Conservation (phyloP, 2,329 filamentous ascomycete genomes). For the Alternaria viburni region DNA sequence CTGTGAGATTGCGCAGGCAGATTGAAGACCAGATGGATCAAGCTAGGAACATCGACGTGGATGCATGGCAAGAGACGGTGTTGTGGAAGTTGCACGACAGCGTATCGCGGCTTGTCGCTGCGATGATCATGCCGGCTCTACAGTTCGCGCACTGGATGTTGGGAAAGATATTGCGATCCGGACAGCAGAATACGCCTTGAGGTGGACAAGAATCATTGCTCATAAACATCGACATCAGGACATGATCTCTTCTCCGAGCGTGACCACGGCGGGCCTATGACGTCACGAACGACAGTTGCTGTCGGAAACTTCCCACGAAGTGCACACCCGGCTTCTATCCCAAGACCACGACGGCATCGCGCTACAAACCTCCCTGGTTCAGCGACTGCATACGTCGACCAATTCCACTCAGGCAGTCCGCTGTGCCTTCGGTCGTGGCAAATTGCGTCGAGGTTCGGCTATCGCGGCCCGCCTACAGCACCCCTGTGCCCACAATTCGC, state of each 20-base stretch:
- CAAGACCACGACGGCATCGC: not conserved
- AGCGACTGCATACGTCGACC: not conserved
- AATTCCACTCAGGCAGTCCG: not conserved
- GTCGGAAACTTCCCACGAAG: accelerated
- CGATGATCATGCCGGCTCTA: conserved; percentile 40
- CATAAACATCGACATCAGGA: not conserved
- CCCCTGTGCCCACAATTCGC: not conserved
- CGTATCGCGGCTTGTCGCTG: conserved; percentile 34
- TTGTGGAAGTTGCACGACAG: conserved; percentile 43
- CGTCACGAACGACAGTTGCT: not conserved
- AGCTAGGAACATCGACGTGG: conserved; percentile 34
- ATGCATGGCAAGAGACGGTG: conserved; percentile 38
- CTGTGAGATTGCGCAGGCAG: conserved; percentile 34
- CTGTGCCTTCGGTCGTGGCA: not conserved
- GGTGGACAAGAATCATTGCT: not conserved
- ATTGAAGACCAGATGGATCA: conserved; percentile 35
- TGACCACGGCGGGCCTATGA: accelerated
- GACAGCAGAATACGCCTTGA: not conserved
- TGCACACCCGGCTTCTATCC: accelerated
- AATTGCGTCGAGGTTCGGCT: not conserved
- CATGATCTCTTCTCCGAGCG: accelerated
- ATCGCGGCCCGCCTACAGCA: not conserved
- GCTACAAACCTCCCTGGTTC: accelerated
- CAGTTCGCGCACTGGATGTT: conserved; percentile 44
- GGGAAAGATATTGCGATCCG: conserved; percentile 38